Evolutionary conservation across 352 stramenopile genomes (phyloP).

Genomic region (Phytophthora rubi): DNA sequence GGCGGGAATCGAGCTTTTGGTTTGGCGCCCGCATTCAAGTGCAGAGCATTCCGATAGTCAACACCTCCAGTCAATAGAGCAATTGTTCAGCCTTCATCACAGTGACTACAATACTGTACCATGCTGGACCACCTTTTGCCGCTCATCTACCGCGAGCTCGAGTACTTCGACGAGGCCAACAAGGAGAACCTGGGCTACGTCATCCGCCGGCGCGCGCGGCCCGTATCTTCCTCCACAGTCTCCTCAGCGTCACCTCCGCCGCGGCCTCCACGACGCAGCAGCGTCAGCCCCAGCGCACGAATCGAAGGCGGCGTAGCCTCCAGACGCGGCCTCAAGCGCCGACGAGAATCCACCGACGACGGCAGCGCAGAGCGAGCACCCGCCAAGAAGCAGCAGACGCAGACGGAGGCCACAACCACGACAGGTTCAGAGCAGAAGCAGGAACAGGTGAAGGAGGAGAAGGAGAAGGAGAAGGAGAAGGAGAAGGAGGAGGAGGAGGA

Average conservation of each 20-base stretch:
- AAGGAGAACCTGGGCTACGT: slow-evolving; percentile 79
- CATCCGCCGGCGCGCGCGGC: slow-evolving; percentile 38
- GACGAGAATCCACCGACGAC: slow-evolving; percentile 20
- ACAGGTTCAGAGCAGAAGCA: background rate
- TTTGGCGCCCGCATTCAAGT: slow-evolving; percentile 38
- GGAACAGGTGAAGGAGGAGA: background rate
- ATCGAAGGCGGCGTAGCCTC: slow-evolving; percentile 17
- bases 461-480: background rate
- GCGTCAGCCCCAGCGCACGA: background rate
- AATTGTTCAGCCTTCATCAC: too few species aligned
- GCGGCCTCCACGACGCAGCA: slow-evolving; percentile 29
- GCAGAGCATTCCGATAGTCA: slow-evolving; percentile 9
- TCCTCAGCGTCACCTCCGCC: slow-evolving; percentile 18
- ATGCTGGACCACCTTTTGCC: slow-evolving; percentile 57
- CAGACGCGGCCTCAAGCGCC: slow-evolving; percentile 17
- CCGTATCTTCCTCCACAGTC: slow-evolving; percentile 5
- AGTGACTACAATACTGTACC: background rate
- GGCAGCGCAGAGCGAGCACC: slow-evolving; percentile 3
- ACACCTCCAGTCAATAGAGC: too few species aligned
- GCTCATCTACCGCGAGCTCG: slow-evolving; percentile 49
- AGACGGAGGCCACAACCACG: too few species aligned
- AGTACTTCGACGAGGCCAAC: slow-evolving; percentile 54
- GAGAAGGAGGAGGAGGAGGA: background rate
- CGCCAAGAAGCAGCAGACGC: slow-evolving; percentile 28
- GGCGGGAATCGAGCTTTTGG: slow-evolving; percentile 32